Conservation (phyloP, 176 grass and related monocot species). For the Ensete glaucum region DNA sequence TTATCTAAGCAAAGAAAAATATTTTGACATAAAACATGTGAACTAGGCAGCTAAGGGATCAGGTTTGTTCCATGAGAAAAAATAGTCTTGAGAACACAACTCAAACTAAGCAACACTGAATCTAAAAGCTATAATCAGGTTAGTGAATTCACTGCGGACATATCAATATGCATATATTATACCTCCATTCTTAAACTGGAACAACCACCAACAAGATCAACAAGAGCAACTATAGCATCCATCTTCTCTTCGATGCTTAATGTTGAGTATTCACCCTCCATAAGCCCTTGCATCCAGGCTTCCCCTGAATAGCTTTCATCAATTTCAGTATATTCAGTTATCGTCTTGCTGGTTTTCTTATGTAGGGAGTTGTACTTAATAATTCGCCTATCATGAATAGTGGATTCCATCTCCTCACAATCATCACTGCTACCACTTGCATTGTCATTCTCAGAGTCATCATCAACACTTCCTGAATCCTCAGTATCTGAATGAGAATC, state of each 20-base stretch:
- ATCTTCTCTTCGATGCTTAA: slow-evolving; percentile 95
- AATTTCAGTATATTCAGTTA: slow-evolving; percentile 73
- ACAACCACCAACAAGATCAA: slow-evolving; percentile 72
- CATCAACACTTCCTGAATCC: slow-evolving; percentile 68
- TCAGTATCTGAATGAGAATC: slow-evolving; percentile 53
- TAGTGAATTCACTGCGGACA: too few relatives aligned
- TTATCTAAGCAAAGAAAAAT: too few relatives aligned
- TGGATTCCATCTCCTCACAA: slow-evolving; percentile 35
- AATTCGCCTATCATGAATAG: slow-evolving; percentile 34
- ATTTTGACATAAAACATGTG: too few relatives aligned
- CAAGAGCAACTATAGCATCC: slow-evolving; percentile 71
- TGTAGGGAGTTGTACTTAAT: slow-evolving; percentile 21
- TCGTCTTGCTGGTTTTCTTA: slow-evolving; percentile 29
- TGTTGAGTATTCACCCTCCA: slow-evolving; percentile 90
- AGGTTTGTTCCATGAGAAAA: too few relatives aligned
- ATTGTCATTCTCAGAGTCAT: too few relatives aligned
- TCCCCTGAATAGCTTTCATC: slow-evolving; percentile 92
- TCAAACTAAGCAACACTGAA: too few relatives aligned
- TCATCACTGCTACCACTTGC: slow-evolving; percentile 29
- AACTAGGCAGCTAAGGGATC: too few relatives aligned
- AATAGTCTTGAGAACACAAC: too few relatives aligned
- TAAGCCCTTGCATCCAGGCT: slow-evolving; percentile 76
- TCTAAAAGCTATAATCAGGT: too few relatives aligned
- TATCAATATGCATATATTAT: background rate
- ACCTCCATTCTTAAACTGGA: slow-evolving; percentile 76